Base-by-base conservation (phyloP, 352 stramenopile species). In the Phytophthora pinifolia region DNA sequence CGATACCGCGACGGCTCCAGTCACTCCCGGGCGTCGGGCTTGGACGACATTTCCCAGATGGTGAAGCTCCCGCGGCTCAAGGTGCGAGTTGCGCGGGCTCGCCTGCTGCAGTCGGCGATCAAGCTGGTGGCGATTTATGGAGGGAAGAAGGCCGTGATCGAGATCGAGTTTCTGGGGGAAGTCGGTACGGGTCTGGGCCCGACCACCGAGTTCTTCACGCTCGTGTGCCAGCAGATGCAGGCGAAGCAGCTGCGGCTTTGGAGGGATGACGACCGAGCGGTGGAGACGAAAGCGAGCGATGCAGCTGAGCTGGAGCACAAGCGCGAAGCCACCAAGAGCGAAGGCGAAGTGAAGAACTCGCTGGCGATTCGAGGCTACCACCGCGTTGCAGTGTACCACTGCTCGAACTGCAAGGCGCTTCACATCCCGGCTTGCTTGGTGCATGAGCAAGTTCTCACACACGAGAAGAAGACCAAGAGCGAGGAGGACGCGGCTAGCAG, bases 151-250 rank as follows among this genome's bases (percentile, higher is more conserved):
- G 73, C 79, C 14, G 71, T 89, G 33, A 81, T 92, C 36, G 82
- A 92, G 62, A 86, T 89, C 36, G 82, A 92, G 49, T 92, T 89
- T 41, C 56, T 92, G 0, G 82, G 79, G 12, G 82, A 92, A 75
- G 82, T 92, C 2, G 82, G 82, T 8, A 92, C 79, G 0, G 82
- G 82, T 9, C 25, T 89, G 12, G 82, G 82, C 7, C 82, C 82
- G 2, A 92, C 82, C 12, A 92, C 82, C 1, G 82, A 92, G 41
- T 92, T 92, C 46, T 92, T 83, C 41, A 89, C 79, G 20, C 69
- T 92, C 1, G 74, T 89, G 9, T 88, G 76, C 14, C 70, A 88
- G n/a, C 73, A 88, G 32, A 73, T 92, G 2, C 82, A 92, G 39
- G 67, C 75, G 0, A 69, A 78, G 37, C 57, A 72, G n/a, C 41